phyloP scores from a whole-genome alignment of 345 rosid genomes.

The Iberis pinnata region DNA sequence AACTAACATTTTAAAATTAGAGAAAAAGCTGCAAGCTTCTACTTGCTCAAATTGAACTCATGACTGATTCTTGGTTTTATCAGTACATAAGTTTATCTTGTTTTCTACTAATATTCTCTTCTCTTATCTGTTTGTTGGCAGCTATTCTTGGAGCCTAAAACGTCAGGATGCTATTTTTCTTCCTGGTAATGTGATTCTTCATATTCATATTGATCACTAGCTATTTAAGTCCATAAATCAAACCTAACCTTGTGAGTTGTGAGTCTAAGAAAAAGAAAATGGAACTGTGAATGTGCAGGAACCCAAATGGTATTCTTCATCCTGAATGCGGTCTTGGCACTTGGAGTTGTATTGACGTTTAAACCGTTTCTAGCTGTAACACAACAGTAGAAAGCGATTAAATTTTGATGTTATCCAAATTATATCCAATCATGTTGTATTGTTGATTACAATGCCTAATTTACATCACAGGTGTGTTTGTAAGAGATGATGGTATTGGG shows the following conservation, averaged over 20 bases:
- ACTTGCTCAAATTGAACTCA: too few species aligned
- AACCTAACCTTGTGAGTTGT: neutral
- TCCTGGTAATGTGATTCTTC: constrained; percentile 31
- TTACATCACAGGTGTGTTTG: too few species aligned
- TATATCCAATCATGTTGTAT: too few species aligned
- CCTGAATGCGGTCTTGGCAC: constrained; percentile 42
- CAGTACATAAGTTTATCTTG: neutral
- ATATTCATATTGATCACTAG: neutral
- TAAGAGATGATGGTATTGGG: too few species aligned
- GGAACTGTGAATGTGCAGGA: constrained; percentile 46
- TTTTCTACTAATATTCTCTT: neutral
- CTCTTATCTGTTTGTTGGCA: constrained; percentile 7
- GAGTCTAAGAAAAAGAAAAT: neutral
- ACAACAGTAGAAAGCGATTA: neutral
- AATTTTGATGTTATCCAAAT: neutral
- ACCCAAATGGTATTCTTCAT: constrained; percentile 61
- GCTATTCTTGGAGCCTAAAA: constrained; percentile 42
- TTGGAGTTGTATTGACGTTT: constrained; percentile 58
- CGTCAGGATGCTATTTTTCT: constrained; percentile 37
- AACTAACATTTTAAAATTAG: too few species aligned
- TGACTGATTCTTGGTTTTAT: too few species aligned
- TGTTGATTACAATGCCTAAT: too few species aligned
- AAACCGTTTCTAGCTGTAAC: constrained; percentile 54
- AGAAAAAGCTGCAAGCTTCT: too few species aligned
- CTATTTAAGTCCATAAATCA: neutral